Evolutionary conservation across 352 stramenopile genomes (phyloP).

Genomic region (Globisporangium camurandrum): DNA sequence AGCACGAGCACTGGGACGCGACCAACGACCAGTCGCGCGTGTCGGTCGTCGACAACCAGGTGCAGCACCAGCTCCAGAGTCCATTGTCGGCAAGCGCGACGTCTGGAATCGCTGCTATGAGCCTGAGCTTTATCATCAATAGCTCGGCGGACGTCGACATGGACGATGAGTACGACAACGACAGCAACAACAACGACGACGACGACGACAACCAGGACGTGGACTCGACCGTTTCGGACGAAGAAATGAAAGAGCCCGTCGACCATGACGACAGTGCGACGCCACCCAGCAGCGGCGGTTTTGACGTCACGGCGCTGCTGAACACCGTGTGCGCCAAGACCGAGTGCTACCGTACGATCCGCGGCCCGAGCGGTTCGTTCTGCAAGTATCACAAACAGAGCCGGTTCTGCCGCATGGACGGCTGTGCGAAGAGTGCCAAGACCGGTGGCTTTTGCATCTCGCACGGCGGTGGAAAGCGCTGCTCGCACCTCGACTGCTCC

Average conservation of each 20-base stretch:
- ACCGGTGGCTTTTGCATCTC: conserved; percentile 71
- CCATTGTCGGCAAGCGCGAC: conserved; percentile 22
- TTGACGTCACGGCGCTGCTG: conserved; percentile 57
- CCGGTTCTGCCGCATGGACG: conserved; percentile 63
- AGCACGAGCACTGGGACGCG: conserved; percentile 24
- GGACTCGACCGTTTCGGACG: conserved; percentile 27
- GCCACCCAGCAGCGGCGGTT: conserved; percentile 21
- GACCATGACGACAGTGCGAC: conserved; percentile 15
- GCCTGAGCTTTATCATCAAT: conserved; percentile 81
- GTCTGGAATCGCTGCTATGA: conserved; percentile 67
- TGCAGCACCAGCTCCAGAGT: conserved; percentile 7
- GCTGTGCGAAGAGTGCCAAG: conserved; percentile 72
- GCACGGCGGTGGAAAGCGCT: conserved; percentile 65
- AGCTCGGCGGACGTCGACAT: conserved; percentile 13
- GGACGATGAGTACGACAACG: conserved; percentile 19
- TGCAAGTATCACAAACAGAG: conserved; percentile 85
- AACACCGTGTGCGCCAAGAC: conserved; percentile 75
- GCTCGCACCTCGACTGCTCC: conserved; percentile 58
- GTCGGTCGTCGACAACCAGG: conserved; percentile 1
- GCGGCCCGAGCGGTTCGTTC: conserved; percentile 52
- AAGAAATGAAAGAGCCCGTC: conserved; percentile 27
- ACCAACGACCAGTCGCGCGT: conserved; percentile 8
- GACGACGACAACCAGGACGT: conserved; percentile 18
- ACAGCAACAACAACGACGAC: conserved; percentile 6
- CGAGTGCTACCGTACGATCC: conserved; percentile 74